Evolutionary conservation across 2,329 filamentous ascomycete genomes (phyloP), one percentile per base, ranked within the genome.

Genomic region (Apiospora hydei): DNA sequence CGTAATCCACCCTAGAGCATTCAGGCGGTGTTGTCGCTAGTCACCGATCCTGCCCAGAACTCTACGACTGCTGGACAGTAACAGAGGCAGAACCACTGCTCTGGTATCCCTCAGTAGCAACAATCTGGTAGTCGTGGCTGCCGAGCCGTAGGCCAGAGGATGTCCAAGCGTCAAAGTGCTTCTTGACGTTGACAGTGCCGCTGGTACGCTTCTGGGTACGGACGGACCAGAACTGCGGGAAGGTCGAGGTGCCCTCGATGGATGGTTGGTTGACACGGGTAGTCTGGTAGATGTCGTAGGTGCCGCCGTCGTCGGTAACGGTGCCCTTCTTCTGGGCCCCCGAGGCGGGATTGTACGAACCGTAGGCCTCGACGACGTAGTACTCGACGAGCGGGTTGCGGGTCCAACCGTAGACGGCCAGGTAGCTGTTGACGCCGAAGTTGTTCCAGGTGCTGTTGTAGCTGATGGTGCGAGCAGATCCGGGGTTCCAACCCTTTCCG

Each of bases 181-280:
- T 80, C 70, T 77, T 73, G 47, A 80, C 75, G 70, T 77, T 81
- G 73, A 82, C 80, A 61, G 77, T 79, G 69, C 81, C 80, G 70
- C 84, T 82, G 68, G 83, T 81, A 68, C 86, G 83, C 83, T 89
- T 87, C 72, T 76, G 78, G 74, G 81, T 80, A 74, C 88, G 84
- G 38, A 90, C 84, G 57, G 83, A 85, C 85, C 85, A 87, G 81
- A 84, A 88, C 80, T 88, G 86, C 77, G 84, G 80, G 79, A 88
- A 88, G 70, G 83, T 83, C 70, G 75, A 72, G 41, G 84, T 86
- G 70, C 85, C 85, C 72, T 84, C 77, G 74, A 87, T 87, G 67
- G 80, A 83, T 30, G 84, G 84, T 76, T 81, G 78, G 77, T 85
- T 85, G 76, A 80, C 78, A 71, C 80, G 78, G 74, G 78, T 78